Base-by-base conservation (phyloP, 2,329 filamentous ascomycete species). In the Epichloe sylvatica region DNA sequence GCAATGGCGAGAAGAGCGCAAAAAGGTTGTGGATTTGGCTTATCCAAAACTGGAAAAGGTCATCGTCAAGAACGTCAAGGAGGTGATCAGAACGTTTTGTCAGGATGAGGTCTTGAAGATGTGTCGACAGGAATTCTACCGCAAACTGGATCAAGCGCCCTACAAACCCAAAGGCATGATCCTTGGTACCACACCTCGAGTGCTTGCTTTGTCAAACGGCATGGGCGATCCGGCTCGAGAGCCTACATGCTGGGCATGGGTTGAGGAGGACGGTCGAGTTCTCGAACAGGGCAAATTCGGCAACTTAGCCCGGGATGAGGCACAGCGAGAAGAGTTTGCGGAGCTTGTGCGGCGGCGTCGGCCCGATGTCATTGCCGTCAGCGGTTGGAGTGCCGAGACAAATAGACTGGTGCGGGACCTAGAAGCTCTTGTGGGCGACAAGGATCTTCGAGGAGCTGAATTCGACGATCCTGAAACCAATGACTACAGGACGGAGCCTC, bases 161-260 rank as follows among this genome's bases (percentile, higher is more conserved):
- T 94, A 90, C 69, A 95, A 96, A 66, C 90, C 92, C 5, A 90
- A 91, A 67, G 90, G 89, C 9, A 88, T 96, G 78, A 78, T 89
- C 19, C 73, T 94, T 38, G 92, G 92, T 25, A 95, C 90, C 0
- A 78, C 84, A 6, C 90, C 92, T 43, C 84, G 91, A 34, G 88
- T 96, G 5, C 76, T 98, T 45, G 80, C 90, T 4, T 68, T 98
- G 21, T 91, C 90, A 3, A 94, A 90, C 58, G 92, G 92, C 49
- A 82, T 83, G 65, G 87, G 86, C 13, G 80, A 85, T 57, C 70
- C 76, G 15, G 69, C 67, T 49, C 80, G 88, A 38, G 91, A 96
- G 56, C 84, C 88, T 2, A 79, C 94, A 41, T 85, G 81, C 67
- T 97, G 89, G 86, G 83, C 88, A 1, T 97, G 86, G 73, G 82